A percentile compares a stretch with the other conserved stretches of the same genome.
phyloP scores from a whole-genome alignment of 768 basidiomycete species.

The Nevesoporus exiguus region DNA sequence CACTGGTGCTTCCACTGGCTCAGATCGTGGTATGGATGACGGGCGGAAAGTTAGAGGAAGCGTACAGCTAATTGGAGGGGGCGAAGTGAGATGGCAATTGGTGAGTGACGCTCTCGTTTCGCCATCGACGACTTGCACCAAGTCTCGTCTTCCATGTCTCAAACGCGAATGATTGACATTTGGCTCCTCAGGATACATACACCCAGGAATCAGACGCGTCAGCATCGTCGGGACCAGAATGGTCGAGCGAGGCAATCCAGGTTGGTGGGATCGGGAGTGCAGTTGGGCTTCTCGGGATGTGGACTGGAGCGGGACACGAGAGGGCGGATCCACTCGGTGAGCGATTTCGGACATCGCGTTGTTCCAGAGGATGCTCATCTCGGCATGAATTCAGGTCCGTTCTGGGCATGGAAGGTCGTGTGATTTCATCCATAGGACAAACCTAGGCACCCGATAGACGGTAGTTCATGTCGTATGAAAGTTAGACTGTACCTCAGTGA shows the following conservation, averaged over 20 bases:
- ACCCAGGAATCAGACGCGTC: conserved; percentile 32
- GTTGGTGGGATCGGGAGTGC: conserved; percentile 53
- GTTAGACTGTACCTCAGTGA: background rate
- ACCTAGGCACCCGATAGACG: background rate
- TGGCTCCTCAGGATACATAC: conserved; percentile 15
- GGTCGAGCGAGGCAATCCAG: conserved; percentile 56
- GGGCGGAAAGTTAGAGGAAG: conserved; percentile 39
- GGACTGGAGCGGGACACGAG: conserved; percentile 52
- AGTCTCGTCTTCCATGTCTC: background rate
- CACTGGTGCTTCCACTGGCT: conserved; percentile 42
- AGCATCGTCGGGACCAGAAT: conserved; percentile 38
- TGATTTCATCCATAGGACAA: conserved; percentile 11
- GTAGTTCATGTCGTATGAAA: background rate
- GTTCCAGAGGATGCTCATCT: background rate
- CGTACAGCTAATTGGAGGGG: conserved; percentile 47
- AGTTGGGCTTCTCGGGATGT: conserved; percentile 50
- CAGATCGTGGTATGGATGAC: conserved; percentile 31
- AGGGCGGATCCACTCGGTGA: conserved; percentile 42
- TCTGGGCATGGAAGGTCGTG: conserved; percentile 42
- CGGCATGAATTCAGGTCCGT: conserved; percentile 32
- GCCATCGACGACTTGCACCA: background rate
- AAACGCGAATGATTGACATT: background rate
- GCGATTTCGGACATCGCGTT: background rate
- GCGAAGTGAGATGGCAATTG: conserved; percentile 50
- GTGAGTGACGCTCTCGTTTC: conserved; percentile 27